Percentiles rank a stretch among this genome's conserved stretches.
These are phyloP conservation scores for Graphium sp. DNA, from an alignment of 2,329 filamentous ascomycete species.

Conservation along the genomic window DNA sequence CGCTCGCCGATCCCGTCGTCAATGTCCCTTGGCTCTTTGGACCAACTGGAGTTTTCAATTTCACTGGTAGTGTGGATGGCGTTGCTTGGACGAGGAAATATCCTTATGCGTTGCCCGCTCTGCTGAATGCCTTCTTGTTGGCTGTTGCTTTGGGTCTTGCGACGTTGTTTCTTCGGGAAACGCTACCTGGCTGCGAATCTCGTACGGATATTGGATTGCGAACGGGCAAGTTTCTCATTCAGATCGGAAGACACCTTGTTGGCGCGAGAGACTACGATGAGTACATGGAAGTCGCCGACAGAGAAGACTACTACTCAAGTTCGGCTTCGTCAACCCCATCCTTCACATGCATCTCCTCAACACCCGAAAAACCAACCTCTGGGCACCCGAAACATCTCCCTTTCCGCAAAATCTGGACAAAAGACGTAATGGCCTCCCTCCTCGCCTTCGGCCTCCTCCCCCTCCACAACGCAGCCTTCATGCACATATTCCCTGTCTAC, in stretches of 20 bases:
- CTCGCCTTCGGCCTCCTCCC: slow-evolving; percentile 30
- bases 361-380: slow-evolving; percentile 3
- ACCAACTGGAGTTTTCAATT: slow-evolving; percentile 16
- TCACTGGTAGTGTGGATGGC: slow-evolving; percentile 8
- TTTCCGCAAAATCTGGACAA: slow-evolving; percentile 12
- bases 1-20: slow-evolving; percentile 23
- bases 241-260: slow-evolving; percentile 6
- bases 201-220: slow-evolving; percentile 4
- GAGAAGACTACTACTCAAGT: neutral
- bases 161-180: slow-evolving; percentile 17
- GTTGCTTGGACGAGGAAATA: slow-evolving; percentile 18
- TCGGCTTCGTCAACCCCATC: neutral
- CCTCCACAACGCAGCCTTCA: slow-evolving; percentile 47
- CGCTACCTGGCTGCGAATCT: slow-evolving; percentile 15
- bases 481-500: slow-evolving; percentile 45
- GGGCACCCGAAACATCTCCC: slow-evolving; percentile 2
- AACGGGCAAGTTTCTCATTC: slow-evolving; percentile 6
- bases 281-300: slow-evolving; percentile 6
- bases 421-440: slow-evolving; percentile 15
- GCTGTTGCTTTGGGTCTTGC: slow-evolving; percentile 13
- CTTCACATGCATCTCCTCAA: neutral
- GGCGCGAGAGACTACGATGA: slow-evolving; percentile 4
- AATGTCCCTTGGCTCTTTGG: slow-evolving; percentile 20
- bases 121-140: slow-evolving; percentile 19
- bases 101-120: slow-evolving; percentile 24